Evolutionary conservation across 495 filamentous ascomycete genomes (phyloP).

Genomic region (Usnea hakonensis): DNA sequence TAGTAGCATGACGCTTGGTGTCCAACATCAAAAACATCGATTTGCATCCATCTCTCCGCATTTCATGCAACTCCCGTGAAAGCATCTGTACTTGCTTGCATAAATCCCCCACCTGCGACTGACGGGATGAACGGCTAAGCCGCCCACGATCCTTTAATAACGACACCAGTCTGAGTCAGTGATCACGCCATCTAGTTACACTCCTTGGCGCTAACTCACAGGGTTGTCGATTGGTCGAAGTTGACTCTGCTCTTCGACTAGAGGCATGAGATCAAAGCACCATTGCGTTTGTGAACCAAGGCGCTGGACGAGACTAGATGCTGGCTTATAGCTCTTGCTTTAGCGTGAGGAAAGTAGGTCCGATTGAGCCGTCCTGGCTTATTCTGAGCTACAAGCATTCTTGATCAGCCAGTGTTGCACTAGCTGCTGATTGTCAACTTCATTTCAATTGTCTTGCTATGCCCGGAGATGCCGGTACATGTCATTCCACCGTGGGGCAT

Average conservation of each 20-base stretch:
- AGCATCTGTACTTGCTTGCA: neutral
- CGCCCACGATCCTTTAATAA: neutral
- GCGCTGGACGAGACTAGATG: neutral
- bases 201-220: neutral
- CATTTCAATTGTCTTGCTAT: neutral
- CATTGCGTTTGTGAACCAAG: neutral
- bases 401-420: neutral
- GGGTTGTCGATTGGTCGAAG: neutral
- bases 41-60: neutral
- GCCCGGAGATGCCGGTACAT: neutral
- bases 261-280: neutral
- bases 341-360: neutral
- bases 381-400: neutral
- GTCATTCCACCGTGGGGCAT: neutral
- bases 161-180: neutral
- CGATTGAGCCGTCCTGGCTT: neutral
- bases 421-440: neutral
- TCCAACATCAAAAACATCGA: no score
- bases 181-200: neutral
- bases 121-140: neutral
- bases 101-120: neutral
- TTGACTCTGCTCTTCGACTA: neutral
- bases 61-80: neutral
- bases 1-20: no score
- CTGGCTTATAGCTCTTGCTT: neutral